Base-by-base conservation (phyloP, 352 stramenopile genomes). In the Thalassiosira livingstoniorum region DNA sequence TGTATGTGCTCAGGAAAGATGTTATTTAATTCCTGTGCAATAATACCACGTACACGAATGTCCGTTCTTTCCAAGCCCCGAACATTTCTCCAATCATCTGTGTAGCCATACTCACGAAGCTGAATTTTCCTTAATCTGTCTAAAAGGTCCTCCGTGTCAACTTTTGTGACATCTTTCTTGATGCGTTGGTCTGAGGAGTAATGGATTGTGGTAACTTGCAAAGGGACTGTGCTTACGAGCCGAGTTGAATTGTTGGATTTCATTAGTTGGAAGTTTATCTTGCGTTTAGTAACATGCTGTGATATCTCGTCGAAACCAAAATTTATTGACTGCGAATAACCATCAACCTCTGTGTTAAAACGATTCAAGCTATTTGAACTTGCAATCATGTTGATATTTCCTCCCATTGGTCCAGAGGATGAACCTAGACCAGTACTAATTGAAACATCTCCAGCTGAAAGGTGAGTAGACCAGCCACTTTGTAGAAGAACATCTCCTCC, bases 1-100 rank as follows among this genome's bases (percentile, higher is more conserved):
- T 94, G 92, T 35, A 98, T 90, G 75, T 98, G 96, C 83, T 98
- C 96, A 27, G 96, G 96, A 79, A 98, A 98, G 0, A 96, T 93
- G 62, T 97, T 87, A 11, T 68, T 80, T 21, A 98, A 88, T 87
- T 98, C 92, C 82, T 98, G 96, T 29, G 96, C 96, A 81, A 98
- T 98, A 0, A 98, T 93, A 82, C 96, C 96, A 39, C 96, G 94
- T 63, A 97, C 95, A 42, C 85, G 61, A 31, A 82, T 32, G 47
- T 90, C 86, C 7, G 89, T 83, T 43, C 97, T 90, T 11, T 85
- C 76, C 29, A 98, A 91, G 18, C 93, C 94, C 21, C 95, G 92
- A 51, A 98, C 94, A 42, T 92, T 67, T 43, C 93, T 91, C 96
- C 96, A 98, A 54, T 96, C 80, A 21, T 97, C 87, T 2, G 93